Percentiles rank a stretch among this genome's conserved stretches.
phyloP scores from a whole-genome alignment of 2,329 filamentous ascomycete genomes.

The Diplodia seriata region DNA sequence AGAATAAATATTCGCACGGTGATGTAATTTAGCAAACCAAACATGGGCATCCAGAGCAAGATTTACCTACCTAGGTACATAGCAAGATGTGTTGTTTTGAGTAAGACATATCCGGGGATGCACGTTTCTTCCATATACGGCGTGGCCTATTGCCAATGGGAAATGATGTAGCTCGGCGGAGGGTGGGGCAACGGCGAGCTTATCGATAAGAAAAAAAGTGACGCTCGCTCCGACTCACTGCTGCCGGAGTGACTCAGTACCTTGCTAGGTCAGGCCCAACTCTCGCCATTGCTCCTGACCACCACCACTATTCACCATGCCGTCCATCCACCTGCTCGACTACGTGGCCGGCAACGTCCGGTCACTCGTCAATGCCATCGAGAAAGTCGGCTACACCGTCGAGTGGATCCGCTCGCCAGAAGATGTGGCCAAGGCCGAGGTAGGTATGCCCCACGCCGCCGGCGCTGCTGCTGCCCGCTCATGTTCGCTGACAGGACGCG shows the following conservation, averaged over 20 bases:
- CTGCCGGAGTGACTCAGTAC: background rate
- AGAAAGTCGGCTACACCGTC: constrained; percentile 90
- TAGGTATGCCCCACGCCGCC: constrained; percentile 48
- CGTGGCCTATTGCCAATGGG: no score
- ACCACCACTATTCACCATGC: constrained; percentile 58
- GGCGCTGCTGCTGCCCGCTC: constrained; percentile 32
- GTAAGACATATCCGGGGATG: background rate
- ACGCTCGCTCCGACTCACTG: constrained; percentile 22
- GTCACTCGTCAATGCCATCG: constrained; percentile 95
- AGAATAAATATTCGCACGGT: no score
- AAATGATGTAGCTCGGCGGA: background rate
- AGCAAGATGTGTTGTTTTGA: background rate
- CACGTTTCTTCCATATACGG: no score
- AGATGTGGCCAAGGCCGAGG: constrained; percentile 84
- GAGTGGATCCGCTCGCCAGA: constrained; percentile 88
- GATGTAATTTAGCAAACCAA: no score
- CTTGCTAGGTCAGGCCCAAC: background rate
- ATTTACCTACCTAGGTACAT: no score
- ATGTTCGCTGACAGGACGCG: constrained; percentile 40
- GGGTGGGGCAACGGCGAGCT: background rate
- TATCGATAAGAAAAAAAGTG: constrained; percentile 32
- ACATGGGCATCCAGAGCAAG: no score
- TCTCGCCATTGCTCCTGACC: background rate
- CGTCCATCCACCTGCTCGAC: constrained; percentile 79
- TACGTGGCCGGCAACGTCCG: constrained; percentile 97